These are phyloP conservation scores for Capsella rubella DNA, from an alignment of 441 rosid genomes.

Conservation along the genomic window DNA sequence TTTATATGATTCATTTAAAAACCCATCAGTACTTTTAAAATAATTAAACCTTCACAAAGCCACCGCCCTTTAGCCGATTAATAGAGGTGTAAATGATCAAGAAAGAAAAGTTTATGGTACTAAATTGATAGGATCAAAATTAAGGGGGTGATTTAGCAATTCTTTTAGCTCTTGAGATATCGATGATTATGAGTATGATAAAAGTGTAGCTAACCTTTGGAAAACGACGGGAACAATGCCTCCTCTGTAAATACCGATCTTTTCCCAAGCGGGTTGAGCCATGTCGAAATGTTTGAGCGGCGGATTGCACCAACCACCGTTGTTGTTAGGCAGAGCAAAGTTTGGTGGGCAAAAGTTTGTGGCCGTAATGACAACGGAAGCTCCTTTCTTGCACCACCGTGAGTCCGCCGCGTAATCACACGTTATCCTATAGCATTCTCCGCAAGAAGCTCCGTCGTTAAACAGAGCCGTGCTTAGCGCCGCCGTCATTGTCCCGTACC, in stretches of 20 bases:
- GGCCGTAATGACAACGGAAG: constrained; percentile 64
- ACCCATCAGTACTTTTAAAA: background rate
- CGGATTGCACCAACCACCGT: constrained; percentile 86
- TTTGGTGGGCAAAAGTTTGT: constrained; percentile 86
- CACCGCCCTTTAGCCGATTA: too few species aligned
- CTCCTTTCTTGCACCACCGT: constrained; percentile 67
- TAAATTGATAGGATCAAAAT: too few species aligned
- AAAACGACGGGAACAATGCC: constrained; percentile 72
- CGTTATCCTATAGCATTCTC: constrained; percentile 64
- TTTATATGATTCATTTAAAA: background rate
- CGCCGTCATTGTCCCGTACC: constrained; percentile 72
- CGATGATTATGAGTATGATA: too few species aligned
- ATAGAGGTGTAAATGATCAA: too few species aligned
- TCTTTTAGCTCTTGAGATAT: too few species aligned
- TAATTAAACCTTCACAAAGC: background rate
- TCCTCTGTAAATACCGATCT: constrained; percentile 69
- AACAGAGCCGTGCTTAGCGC: constrained; percentile 79
- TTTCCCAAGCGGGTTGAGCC: constrained; percentile 81
- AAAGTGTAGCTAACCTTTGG: constrained; percentile 53
- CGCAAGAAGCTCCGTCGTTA: constrained; percentile 73
- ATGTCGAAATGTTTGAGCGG: constrained; percentile 82
- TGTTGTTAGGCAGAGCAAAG: constrained; percentile 56
- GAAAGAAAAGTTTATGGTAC: too few species aligned
- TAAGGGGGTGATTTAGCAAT: too few species aligned
- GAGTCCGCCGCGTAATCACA: constrained; percentile 67